Base-by-base conservation (phyloP, 352 stramenopile species). In the Detonula confervacea region DNA sequence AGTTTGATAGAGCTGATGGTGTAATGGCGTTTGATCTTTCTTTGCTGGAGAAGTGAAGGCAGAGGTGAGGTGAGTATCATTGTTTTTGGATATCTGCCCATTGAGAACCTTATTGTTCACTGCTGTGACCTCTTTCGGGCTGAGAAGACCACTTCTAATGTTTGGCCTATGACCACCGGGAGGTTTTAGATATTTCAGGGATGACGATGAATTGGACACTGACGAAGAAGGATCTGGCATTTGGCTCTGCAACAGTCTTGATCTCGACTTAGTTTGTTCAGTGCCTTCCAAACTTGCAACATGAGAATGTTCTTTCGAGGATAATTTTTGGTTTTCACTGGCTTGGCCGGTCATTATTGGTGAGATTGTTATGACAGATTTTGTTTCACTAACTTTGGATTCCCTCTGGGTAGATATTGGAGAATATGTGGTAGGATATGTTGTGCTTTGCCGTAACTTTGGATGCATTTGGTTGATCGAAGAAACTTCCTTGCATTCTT, bases 401-500 rank as follows among this genome's bases (percentile, higher is more conserved):
- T 52, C 68, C 30, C 57, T 69, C 24, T 75, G 54, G n/a, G 9
- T 22, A 55, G n/a, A 59, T 0, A 60, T 70, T 55, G 61, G 61
- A 60, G 61, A 60, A 25, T 51, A 46, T 60, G 25, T 35, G 11
- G 61, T 8, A 46, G 25, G 29, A 44, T 14, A 46, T 22, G 16
- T 25, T 46, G 27, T 20, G 37, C 1, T 39, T 6, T 1, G 16
- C 2, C 56, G 60, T 14, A 16, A 20, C 33, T 12, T 55, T 20
- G 20, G 39, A 55, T 69, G 60, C 33, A 2, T 18, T 27, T 35
- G 37, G 46, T 72, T 72, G 22, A 72, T 72, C n/a, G 7, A 14
- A 11, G 51, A 47, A 64, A 73, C 37, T 73, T 73, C 64, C 20
- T 73, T 14, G 49, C 64, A 73, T 73, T 73, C 64, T 57, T 33